Evolutionary conservation across 2,329 filamentous ascomycete genomes (phyloP), one percentile per base, ranked within the genome.

Genomic region (Aureobasidium sp.): DNA sequence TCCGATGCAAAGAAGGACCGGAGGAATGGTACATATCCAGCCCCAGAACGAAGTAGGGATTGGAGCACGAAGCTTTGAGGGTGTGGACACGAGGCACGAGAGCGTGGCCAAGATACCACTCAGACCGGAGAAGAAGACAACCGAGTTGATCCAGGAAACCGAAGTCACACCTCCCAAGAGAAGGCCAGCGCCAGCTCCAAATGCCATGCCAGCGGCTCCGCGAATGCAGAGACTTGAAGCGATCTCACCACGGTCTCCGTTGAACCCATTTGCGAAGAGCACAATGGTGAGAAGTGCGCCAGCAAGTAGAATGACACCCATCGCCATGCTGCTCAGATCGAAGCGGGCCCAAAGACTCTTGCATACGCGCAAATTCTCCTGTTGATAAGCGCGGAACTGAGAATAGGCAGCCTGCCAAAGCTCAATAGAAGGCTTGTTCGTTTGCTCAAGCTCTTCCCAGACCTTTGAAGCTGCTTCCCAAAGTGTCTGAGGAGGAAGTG

Each of bases 321-420:
- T 81, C 15, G 88, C 70, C 91, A 99, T 99, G 72, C 88, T 89
- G 2, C 85, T 81, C 22, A 96, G 80, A 72, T 99, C 91, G 68
- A 99, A 99, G 39, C 89, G 85, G 25, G 94, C 91, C 94, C 94
- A 99, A 17, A 97, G 78, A 42, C 82, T 83, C 71, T 91, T 89
- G 77, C 90, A 97, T 14, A 93, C 82, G 31, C 80, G 80, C 48
- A 99, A 79, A 0, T 89, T 96, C 70, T 90, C 85, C 34, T 80
- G 79, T 72, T 97, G 91, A 71, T 96, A 97, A 12, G 81, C 79
- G 17, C 81, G 77, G 70, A 90, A 93, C 0, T 86, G 83, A 2
- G 81, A 68, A 65, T 81, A 83, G 22, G 77, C 74, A 1, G 73
- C 67, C 62, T 75, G 74, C 67, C 77, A 76, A 3, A 75, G 70